Evolutionary conservation across 1,284 basidiomycete genomes (phyloP), one percentile per base, ranked within the genome.

Genomic region (Retiboletus flavoniger): DNA sequence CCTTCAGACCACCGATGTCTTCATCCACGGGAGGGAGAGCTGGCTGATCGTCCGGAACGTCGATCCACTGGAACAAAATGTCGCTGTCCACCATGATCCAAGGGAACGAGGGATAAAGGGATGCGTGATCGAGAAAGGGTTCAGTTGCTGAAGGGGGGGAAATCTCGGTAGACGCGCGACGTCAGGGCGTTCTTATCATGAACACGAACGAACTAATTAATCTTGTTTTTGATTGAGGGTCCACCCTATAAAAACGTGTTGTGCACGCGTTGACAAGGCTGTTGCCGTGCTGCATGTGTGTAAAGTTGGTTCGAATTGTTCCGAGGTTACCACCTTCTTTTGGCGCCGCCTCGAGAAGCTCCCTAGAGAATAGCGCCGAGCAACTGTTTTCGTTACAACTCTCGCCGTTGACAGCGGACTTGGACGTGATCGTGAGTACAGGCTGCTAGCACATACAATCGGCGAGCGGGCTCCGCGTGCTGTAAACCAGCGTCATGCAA

Each of bases 191-290:
- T 72, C 71, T 69, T 69, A 73, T 69, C 68, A 39, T 48, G 50
- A 50, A 60, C 47, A 5, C 45, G 54, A 59, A 53, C 43, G 38
- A 58, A 39, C 42, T 64, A 57, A 68, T 61, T 69, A 57, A 66
- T 57, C 43, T 32, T 69, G 62, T 69, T 69, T 48, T 71, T 58
- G 48, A 59, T 70, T 71, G 68, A 53, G 71, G 71, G 68, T 72
- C 68, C 67, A 70, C 66, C 68, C 65, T 71, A 72, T 31, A 56
- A 70, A 71, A 71, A 73, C 68, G 68, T 69, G 68, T 72, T 67
- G 49, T 54, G 59, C 68, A 69, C 63, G 67, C 67, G 68, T 55
- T 57, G 59, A 42, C 54, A 56, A 68, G 71, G 71, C 68, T 69
- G 67, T 69, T 71, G 50, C 68, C 53, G 58, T 28, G 64, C 57